Evolutionary conservation across 2,329 filamentous ascomycete species (phyloP).

Genomic region (Lojkania enalia): DNA sequence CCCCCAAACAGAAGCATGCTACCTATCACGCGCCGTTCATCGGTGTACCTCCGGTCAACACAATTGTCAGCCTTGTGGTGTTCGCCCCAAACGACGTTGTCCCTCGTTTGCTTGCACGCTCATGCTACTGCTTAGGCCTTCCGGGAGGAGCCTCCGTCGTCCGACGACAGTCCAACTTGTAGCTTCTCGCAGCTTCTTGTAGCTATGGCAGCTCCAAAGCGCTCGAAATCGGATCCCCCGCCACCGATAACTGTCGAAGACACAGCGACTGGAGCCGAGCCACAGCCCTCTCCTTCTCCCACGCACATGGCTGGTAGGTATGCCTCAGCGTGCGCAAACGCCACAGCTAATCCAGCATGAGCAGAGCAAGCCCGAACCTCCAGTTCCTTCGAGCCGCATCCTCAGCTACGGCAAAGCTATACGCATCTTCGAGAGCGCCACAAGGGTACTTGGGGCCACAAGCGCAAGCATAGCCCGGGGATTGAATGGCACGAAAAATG

Average conservation of each 20-base stretch:
- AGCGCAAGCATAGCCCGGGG: conserved; percentile 40
- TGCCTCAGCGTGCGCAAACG: neutral
- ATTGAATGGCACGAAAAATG: conserved; percentile 44
- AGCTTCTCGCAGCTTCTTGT: too few species aligned
- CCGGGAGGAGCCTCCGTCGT: too few species aligned
- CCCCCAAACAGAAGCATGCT: too few species aligned
- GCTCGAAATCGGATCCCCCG: conserved; percentile 28
- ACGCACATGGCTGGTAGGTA: conserved; percentile 20
- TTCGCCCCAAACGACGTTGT: too few species aligned
- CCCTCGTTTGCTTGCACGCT: too few species aligned
- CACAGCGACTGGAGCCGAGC: conserved; percentile 27
- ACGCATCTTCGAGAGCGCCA: conserved; percentile 18
- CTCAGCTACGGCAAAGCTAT: conserved; percentile 11
- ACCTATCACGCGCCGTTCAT: too few species aligned
- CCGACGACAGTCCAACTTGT: too few species aligned
- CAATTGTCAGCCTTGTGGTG: too few species aligned
- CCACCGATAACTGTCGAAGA: conserved; percentile 43
- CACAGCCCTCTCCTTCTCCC: conserved; percentile 26
- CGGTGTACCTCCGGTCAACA: too few species aligned
- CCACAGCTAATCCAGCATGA: conserved; percentile 4
- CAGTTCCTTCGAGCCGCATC: conserved; percentile 13
- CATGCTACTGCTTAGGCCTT: too few species aligned
- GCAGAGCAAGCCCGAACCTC: conserved; percentile 23
- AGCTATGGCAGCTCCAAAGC: conserved; percentile 13
- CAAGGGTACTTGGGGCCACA: conserved; percentile 28